Evolutionary conservation across 1,284 basidiomycete species (phyloP).

Genomic region (Exobasidium cylindrosporum): DNA sequence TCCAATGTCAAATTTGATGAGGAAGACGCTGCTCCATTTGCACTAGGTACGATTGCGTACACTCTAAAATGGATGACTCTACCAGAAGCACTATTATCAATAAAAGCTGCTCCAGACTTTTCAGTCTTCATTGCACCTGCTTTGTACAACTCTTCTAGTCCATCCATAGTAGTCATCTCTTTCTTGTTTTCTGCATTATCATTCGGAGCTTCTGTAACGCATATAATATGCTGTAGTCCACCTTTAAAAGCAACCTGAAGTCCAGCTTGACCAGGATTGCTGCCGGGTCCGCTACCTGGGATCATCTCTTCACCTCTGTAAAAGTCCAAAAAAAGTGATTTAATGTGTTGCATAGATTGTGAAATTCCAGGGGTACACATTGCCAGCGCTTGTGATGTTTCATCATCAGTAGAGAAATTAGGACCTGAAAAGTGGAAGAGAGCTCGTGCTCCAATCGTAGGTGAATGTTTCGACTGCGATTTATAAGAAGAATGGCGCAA

Average conservation of each 20-base stretch:
- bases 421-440: slow-evolving; percentile 85
- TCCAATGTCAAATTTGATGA: slow-evolving; percentile 77
- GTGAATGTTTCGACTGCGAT: slow-evolving; percentile 10
- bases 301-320: slow-evolving; percentile 72
- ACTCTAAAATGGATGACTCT: slow-evolving; percentile 84
- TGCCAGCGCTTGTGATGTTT: neutral
- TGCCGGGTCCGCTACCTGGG: slow-evolving; percentile 9
- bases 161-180: neutral
- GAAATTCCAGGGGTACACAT: slow-evolving; percentile 6
- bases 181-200: slow-evolving; percentile 7
- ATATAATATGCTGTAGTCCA: slow-evolving; percentile 80
- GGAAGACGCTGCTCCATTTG: slow-evolving; percentile 60
- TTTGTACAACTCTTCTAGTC: slow-evolving; percentile 18
- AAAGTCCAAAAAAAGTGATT: slow-evolving; percentile 80
- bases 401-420: slow-evolving; percentile 44
- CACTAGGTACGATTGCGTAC: slow-evolving; percentile 67
- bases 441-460: slow-evolving; percentile 61
- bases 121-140: slow-evolving; percentile 16
- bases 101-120: slow-evolving; percentile 56
- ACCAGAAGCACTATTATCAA: slow-evolving; percentile 58
- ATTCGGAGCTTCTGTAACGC: slow-evolving; percentile 39
- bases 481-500: neutral
- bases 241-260: slow-evolving; percentile 59
- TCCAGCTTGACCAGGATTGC: slow-evolving; percentile 17
- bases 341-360: slow-evolving; percentile 61